Conservation (phyloP, 1,284 basidiomycete species). For the Porodaedalea pini region DNA sequence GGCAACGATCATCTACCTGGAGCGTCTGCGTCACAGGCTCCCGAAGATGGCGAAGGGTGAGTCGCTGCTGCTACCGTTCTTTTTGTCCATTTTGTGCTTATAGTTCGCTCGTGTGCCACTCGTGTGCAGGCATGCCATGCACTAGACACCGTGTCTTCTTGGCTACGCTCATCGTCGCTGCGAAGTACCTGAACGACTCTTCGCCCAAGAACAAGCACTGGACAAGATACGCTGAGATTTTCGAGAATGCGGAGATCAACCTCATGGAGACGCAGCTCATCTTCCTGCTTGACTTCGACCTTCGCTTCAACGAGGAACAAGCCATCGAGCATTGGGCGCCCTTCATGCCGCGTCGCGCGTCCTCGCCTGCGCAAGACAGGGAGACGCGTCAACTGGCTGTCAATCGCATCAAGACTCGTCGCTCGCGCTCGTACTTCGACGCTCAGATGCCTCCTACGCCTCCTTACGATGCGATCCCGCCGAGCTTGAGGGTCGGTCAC, state of each 20-base stretch:
- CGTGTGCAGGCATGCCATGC: conserved; percentile 72
- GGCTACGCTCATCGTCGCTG: conserved; percentile 91
- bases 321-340: conserved; percentile 59
- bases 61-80: conserved; percentile 13
- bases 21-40: conserved; percentile 78
- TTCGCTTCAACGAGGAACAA: conserved; percentile 80
- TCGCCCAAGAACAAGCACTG: conserved; percentile 95
- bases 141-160: conserved; percentile 95
- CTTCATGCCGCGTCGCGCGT: conserved; percentile 45
- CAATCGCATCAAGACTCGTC: conserved; percentile 52
- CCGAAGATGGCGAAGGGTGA: conserved; percentile 84
- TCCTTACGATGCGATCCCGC: conserved; percentile 32
- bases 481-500: conserved; percentile 31
- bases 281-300: conserved; percentile 84
- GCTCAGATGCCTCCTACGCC: conserved; percentile 41
- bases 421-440: conserved; percentile 49
- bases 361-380: conserved; percentile 30
- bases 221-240: conserved; percentile 76
- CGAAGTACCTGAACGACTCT: conserved; percentile 97
- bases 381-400: conserved; percentile 54
- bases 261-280: conserved; percentile 96
- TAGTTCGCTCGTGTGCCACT: conserved; percentile 23
- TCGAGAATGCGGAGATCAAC: conserved; percentile 78
- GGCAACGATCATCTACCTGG: conserved; percentile 90
- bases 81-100: background rate